These are phyloP conservation scores for Fusarium sp. DNA, from an alignment of 2,329 filamentous ascomycete species.

Conservation along the genomic window DNA sequence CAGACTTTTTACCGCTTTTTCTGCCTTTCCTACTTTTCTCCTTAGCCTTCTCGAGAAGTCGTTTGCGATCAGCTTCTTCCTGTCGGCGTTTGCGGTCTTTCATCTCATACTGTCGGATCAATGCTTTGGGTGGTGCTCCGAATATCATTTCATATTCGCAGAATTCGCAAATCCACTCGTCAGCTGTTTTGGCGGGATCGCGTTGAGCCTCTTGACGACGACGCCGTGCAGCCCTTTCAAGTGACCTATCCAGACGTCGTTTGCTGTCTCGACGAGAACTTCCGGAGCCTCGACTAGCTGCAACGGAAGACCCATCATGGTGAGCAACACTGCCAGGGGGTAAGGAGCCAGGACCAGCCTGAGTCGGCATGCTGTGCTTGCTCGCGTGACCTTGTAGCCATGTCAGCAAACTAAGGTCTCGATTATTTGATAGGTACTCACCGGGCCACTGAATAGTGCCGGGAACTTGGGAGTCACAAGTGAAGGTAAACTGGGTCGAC, in stretches of 20 bases:
- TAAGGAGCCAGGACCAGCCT: slow-evolving; percentile 25
- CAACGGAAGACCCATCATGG: slow-evolving; percentile 54
- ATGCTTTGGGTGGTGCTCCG: slow-evolving; percentile 82
- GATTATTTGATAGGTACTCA: slow-evolving; percentile 39
- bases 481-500: slow-evolving; percentile 95
- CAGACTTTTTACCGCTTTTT: slow-evolving; percentile 78
- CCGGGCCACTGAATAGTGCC: slow-evolving; percentile 83
- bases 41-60: slow-evolving; percentile 91
- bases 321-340: slow-evolving; percentile 29
- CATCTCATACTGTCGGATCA: slow-evolving; percentile 93
- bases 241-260: slow-evolving; percentile 76
- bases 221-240: slow-evolving; percentile 79
- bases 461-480: slow-evolving; percentile 89
- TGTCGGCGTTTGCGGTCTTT: slow-evolving; percentile 90
- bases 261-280: slow-evolving; percentile 68
- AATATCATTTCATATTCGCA: slow-evolving; percentile 98
- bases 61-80: slow-evolving; percentile 85
- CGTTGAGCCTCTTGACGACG: slow-evolving; percentile 82
- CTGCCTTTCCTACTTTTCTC: slow-evolving; percentile 91
- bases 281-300: slow-evolving; percentile 47
- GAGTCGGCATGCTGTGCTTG: slow-evolving; percentile 40
- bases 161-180: slow-evolving; percentile 97
- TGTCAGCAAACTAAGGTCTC: slow-evolving; percentile 8
- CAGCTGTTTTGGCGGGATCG: slow-evolving; percentile 75
- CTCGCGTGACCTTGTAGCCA: slow-evolving; percentile 41